Conservation (phyloP, 129 eudicot genomes). For the Mikania micrantha region DNA sequence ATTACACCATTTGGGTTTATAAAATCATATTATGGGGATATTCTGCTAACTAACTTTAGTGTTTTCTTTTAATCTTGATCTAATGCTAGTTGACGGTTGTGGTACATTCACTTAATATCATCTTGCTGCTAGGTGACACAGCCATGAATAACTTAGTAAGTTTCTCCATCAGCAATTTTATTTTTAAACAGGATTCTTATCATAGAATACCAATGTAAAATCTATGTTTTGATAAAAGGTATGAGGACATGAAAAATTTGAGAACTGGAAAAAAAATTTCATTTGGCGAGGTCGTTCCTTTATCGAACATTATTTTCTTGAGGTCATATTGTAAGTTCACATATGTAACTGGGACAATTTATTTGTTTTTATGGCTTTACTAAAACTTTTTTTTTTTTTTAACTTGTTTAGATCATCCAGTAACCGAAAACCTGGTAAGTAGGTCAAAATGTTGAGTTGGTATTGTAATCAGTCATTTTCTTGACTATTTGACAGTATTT, state of each 20-base stretch:
- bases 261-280: background rate
- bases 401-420: background rate
- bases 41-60: background rate
- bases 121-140: constrained; percentile 69
- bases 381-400: background rate
- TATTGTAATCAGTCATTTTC: background rate
- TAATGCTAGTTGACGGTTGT: constrained; percentile 55
- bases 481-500: background rate
- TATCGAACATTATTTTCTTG: background rate
- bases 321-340: background rate
- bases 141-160: constrained; percentile 73
- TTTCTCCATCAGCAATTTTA: background rate
- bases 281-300: background rate
- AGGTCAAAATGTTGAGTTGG: background rate
- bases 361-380: background rate
- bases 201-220: background rate
- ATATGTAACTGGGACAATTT: background rate
- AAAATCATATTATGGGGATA: background rate
- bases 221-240: background rate
- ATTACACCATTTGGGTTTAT: background rate
- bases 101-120: constrained; percentile 58
- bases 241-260: background rate
- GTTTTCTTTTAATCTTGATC: background rate
- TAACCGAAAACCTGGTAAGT: background rate
- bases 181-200: background rate